These are phyloP conservation scores for Nakaseomyces delphensis DNA, from an alignment of 1,139 yeast species.

Conservation along the genomic window DNA sequence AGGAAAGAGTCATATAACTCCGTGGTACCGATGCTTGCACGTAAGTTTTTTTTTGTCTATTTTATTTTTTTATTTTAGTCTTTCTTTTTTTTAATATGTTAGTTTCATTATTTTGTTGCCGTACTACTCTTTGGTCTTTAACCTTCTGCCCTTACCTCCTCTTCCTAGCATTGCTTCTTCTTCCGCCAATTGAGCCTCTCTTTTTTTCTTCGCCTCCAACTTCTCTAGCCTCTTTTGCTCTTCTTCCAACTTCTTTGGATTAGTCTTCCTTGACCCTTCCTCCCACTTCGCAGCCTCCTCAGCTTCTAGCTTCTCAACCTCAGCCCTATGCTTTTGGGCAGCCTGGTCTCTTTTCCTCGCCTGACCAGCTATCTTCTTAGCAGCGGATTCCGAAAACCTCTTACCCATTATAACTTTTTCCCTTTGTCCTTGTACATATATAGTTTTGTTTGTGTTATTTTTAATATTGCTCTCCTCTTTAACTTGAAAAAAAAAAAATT, in stretches of 20 bases:
- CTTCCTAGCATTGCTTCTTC: conserved; percentile 26
- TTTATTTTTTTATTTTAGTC: background rate
- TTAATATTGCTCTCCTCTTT: background rate
- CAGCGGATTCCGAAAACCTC: conserved; percentile 31
- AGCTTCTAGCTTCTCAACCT: conserved; percentile 21
- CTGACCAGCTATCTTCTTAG: conserved; percentile 30
- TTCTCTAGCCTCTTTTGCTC: conserved; percentile 29
- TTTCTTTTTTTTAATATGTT: background rate
- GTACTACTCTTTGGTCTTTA: conserved; percentile 3
- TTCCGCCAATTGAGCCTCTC: conserved; percentile 29
- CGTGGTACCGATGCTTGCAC: no score
- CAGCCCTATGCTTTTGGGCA: conserved; percentile 22
- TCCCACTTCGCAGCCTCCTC: conserved; percentile 31
- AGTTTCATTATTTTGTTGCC: background rate
- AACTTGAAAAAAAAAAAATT: background rate
- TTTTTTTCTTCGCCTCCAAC: conserved; percentile 25
- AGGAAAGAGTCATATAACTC: no score
- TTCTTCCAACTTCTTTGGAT: conserved; percentile 23
- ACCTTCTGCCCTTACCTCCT: conserved; percentile 17
- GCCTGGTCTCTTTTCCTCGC: conserved; percentile 31
- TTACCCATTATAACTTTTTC: conserved; percentile 32
- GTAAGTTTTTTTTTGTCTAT: no score
- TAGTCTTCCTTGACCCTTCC: conserved; percentile 32
- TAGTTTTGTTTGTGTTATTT: background rate
- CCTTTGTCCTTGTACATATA: no score